Base-by-base conservation (phyloP, 1,139 yeast species). In the Debaryomyces udenii region DNA sequence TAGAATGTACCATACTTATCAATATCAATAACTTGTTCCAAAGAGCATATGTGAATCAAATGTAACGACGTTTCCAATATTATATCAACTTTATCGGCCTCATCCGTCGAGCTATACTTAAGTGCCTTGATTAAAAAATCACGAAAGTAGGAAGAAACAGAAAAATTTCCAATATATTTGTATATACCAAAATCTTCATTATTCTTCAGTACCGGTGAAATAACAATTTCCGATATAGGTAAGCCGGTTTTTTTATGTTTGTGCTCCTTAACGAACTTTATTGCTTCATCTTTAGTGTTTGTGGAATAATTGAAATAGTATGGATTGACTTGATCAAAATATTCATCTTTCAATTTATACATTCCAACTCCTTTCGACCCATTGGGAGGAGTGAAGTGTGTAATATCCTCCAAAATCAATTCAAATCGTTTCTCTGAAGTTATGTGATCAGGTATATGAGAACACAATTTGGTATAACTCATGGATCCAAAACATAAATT, bases 231-330 rank as follows among this genome's bases (percentile, higher is more conserved):
- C 2, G 67, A 59, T 15, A 49, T 48, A 2, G 71, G 65, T 3
- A 66, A 55, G 2, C 68, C 62, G 1, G 65, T 60, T 31, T 60
- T 57, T 39, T 64, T 63, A 28, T 68, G 41, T 27, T 56, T 51
- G 27, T 70, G 57, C 29, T 74, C 76, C 48, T 80, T 78, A 61
- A 60, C 78, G 72, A 43, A 87, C 78, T 61, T 86, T 17, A 78
- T 70, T 9, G 82, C 80, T 42, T 78, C 96, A 43, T 90, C 96
- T 44, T 91, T 78, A 40, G 81, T 82, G 49, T 90, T 89, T 0
- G 94, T 68, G 0, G 87, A 70, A 51, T 86, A 86, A 53, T 89
- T 90, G 47, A 87, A 75, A 59, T 85, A 91, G 55, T 82, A 91
- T 0, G 97, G 96, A 56, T 91, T 91, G 22, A 91, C 72, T 29